phyloP scores from a whole-genome alignment of 2,329 filamentous ascomycete genomes.

The Fusarium oligoseptatum region DNA sequence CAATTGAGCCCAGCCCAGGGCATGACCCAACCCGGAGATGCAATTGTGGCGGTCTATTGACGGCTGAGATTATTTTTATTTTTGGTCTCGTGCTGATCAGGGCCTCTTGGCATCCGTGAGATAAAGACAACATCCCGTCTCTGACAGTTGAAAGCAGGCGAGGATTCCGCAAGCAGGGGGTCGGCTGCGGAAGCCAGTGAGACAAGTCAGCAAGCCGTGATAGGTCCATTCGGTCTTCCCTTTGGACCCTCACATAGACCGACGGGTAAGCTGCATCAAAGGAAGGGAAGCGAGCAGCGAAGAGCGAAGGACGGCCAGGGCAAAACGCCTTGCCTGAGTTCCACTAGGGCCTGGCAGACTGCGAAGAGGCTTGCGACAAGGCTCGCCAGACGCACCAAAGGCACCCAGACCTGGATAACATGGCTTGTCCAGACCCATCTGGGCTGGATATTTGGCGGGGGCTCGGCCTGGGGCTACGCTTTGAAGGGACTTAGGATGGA shows the following conservation, averaged over 20 bases:
- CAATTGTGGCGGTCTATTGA: conserved; percentile 20
- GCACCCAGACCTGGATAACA: conserved; percentile 18
- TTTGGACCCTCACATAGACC: not conserved
- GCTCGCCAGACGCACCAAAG: not conserved
- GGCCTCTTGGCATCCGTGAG: conserved; percentile 9
- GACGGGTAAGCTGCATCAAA: conserved; percentile 5
- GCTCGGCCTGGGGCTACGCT: conserved; percentile 36
- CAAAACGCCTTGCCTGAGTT: conserved; percentile 9
- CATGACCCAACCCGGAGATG: conserved; percentile 2
- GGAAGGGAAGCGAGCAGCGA: not conserved
- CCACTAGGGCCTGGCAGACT: not conserved
- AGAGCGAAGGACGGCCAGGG: not conserved
- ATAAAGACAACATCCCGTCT: not conserved
- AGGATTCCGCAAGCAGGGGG: not conserved
- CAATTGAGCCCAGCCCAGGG: conserved; percentile 5
- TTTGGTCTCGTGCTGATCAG: conserved; percentile 35
- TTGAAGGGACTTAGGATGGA: conserved; percentile 24
- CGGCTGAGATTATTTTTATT: conserved; percentile 33
- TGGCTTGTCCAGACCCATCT: conserved; percentile 37
- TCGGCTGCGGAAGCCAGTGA: not conserved
- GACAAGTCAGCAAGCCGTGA: conserved; percentile 12
- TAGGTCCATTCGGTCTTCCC: conserved; percentile 3
- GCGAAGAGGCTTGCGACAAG: conserved; percentile 23
- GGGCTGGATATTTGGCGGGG: conserved; percentile 41
- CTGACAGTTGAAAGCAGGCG: not conserved